Conservation (phyloP, 805 yeast genomes). For the Candida patagonica region DNA sequence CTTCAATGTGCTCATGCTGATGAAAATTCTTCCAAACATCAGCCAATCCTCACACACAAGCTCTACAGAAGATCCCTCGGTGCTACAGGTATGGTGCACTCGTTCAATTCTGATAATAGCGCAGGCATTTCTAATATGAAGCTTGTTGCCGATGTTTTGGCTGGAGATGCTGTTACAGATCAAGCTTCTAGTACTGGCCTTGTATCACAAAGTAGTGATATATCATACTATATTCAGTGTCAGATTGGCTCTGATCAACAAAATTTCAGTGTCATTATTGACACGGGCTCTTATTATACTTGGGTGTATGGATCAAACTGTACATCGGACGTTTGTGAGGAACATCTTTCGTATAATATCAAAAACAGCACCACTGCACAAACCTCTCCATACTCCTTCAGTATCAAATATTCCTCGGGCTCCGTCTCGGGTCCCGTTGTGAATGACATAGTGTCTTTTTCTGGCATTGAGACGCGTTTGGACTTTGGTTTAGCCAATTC, state of each 20-base stretch:
- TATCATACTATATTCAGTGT: slow-evolving; percentile 22
- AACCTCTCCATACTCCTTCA: slow-evolving; percentile 29
- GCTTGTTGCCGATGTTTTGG: slow-evolving; percentile 12
- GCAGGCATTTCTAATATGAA: slow-evolving; percentile 3
- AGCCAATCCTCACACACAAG: background rate
- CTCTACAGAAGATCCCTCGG: background rate
- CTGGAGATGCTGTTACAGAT: slow-evolving; percentile 1
- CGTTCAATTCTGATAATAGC: background rate
- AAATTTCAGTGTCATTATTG: slow-evolving; percentile 45
- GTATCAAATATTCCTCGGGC: slow-evolving; percentile 45
- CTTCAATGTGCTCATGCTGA: too few species aligned
- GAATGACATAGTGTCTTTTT: slow-evolving; percentile 30
- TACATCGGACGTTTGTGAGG: slow-evolving; percentile 28
- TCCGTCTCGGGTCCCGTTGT: slow-evolving; percentile 42
- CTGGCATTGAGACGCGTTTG: slow-evolving; percentile 31
- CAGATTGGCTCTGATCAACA: slow-evolving; percentile 19
- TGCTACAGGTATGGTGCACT: background rate
- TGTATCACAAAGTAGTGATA: slow-evolving; percentile 22
- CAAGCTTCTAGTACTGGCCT: background rate
- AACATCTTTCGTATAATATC: slow-evolving; percentile 9
- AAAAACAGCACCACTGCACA: slow-evolving; percentile 11
- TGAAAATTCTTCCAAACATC: background rate
- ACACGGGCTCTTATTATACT: slow-evolving; percentile 56
- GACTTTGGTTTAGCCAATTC: slow-evolving; percentile 44
- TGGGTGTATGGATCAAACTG: slow-evolving; percentile 55